Evolutionary conservation across 129 eudicot genomes (phyloP).

Genomic region (Helianthus annuus): DNA sequence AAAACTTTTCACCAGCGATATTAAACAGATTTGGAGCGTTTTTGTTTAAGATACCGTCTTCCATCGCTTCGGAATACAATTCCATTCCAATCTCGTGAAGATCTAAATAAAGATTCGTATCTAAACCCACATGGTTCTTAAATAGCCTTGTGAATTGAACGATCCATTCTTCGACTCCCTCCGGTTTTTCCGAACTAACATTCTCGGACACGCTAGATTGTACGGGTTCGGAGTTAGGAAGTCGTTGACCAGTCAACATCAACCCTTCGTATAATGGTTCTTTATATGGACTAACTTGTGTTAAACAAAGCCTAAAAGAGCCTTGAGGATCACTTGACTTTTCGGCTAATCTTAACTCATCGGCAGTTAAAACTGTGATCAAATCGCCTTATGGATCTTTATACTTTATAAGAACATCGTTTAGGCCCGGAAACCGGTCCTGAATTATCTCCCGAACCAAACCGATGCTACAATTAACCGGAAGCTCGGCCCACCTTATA

Average conservation of each 20-base stretch:
- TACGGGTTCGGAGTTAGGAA: conserved; percentile 20
- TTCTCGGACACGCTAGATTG: conserved; percentile 29
- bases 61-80: conserved; percentile 83
- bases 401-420: conserved; percentile 86
- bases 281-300: conserved; percentile 70
- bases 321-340: conserved; percentile 57
- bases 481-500: conserved; percentile 83
- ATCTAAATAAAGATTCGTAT: conserved; percentile 79
- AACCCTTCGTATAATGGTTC: conserved; percentile 72
- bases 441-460: conserved; percentile 71
- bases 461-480: conserved; percentile 56
- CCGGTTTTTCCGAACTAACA: conserved; percentile 22
- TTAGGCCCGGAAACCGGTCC: conserved; percentile 70
- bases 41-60: conserved; percentile 65
- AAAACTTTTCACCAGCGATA: conserved; percentile 66
- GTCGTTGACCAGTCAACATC: conserved; percentile 17
- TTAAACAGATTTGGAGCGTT: conserved; percentile 71
- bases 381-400: conserved; percentile 90
- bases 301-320: conserved; percentile 57
- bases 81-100: conserved; percentile 91
- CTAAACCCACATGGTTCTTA: conserved; percentile 92
- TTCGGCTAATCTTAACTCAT: conserved; percentile 84
- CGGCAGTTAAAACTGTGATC: conserved; percentile 74
- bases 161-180: conserved; percentile 65
- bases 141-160: conserved; percentile 76